Percentiles rank a stretch among this genome's conserved stretches.
phyloP scores from a whole-genome alignment of 2,329 filamentous ascomycete genomes.

The Trichoderma brevicompactum region DNA sequence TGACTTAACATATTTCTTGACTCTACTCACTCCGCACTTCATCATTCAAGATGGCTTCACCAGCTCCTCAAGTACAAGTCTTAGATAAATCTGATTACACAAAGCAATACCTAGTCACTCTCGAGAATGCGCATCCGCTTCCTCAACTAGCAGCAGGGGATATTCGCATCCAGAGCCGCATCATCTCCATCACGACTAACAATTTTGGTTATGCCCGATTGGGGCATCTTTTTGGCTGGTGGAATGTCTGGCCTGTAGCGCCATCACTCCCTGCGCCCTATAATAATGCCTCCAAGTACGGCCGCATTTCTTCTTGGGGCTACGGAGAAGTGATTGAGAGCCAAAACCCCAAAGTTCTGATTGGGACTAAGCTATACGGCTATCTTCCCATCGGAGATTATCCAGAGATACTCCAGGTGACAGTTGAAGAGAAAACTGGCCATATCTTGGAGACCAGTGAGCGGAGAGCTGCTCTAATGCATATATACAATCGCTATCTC shows the following conservation, averaged over 20 bases:
- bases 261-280: conserved; percentile 13
- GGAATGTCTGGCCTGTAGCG: conserved; percentile 4
- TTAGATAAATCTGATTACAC: conserved; percentile 14
- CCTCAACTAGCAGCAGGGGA: background rate
- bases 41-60: background rate
- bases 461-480: conserved; percentile 11
- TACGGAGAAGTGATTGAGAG: conserved; percentile 21
- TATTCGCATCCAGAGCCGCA: conserved; percentile 5
- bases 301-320: conserved; percentile 13
- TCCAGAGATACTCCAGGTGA: conserved; percentile 12
- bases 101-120: conserved; percentile 3
- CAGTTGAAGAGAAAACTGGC: conserved; percentile 11
- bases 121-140: conserved; percentile 6
- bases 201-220: conserved; percentile 1
- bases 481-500: conserved; percentile 8
- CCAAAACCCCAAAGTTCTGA: background rate
- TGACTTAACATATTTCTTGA: too few species aligned
- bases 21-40: background rate
- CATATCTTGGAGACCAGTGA: conserved; percentile 5
- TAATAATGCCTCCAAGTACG: conserved; percentile 11
- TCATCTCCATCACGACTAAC: conserved; percentile 4
- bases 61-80: conserved; percentile 10
- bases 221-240: conserved; percentile 8
- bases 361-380: conserved; percentile 15
- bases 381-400: conserved; percentile 18